phyloP scores from a whole-genome alignment of 2,329 filamentous ascomycete genomes.

The Fusarium sp. region DNA sequence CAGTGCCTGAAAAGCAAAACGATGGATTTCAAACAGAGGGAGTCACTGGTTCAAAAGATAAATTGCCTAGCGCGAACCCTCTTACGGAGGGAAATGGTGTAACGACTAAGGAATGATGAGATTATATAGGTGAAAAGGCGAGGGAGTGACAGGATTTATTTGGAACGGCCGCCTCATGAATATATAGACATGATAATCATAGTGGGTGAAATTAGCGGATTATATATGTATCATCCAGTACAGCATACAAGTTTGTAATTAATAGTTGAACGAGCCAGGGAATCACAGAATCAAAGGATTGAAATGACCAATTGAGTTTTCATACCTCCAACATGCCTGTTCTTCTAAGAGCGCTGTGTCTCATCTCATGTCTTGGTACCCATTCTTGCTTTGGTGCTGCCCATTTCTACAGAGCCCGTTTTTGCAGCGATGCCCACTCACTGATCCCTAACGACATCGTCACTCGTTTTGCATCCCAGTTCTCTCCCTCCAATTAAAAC shows the following conservation, averaged over 20 bases:
- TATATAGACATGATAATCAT: slow-evolving; percentile 23
- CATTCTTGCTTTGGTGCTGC: slow-evolving; percentile 7
- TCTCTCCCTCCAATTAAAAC: slow-evolving; percentile 8
- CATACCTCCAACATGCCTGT: slow-evolving; percentile 12
- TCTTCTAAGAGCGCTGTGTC: slow-evolving; percentile 7
- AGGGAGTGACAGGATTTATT: neutral
- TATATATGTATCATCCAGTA: neutral
- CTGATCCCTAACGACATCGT: slow-evolving; percentile 13
- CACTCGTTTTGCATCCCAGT: neutral
- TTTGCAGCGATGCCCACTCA: slow-evolving; percentile 17
- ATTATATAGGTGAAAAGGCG: neutral
- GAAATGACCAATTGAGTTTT: neutral
- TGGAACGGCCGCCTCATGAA: slow-evolving; percentile 15
- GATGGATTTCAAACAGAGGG: slow-evolving; percentile 50
- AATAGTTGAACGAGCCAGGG: slow-evolving; percentile 4
- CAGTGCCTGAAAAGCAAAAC: slow-evolving; percentile 30
- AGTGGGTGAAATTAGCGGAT: slow-evolving; percentile 15
- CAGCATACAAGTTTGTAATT: slow-evolving; percentile 9
- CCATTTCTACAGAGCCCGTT: slow-evolving; percentile 28
- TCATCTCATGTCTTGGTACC: neutral
- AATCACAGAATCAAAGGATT: neutral
- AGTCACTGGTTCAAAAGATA: slow-evolving; percentile 45
- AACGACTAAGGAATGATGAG: slow-evolving; percentile 29
- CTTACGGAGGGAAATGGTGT: slow-evolving; percentile 6
- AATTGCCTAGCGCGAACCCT: slow-evolving; percentile 22